Evolutionary conservation across 1,284 basidiomycete genomes (phyloP).

Genomic region (Sanghuangporus baumii): DNA sequence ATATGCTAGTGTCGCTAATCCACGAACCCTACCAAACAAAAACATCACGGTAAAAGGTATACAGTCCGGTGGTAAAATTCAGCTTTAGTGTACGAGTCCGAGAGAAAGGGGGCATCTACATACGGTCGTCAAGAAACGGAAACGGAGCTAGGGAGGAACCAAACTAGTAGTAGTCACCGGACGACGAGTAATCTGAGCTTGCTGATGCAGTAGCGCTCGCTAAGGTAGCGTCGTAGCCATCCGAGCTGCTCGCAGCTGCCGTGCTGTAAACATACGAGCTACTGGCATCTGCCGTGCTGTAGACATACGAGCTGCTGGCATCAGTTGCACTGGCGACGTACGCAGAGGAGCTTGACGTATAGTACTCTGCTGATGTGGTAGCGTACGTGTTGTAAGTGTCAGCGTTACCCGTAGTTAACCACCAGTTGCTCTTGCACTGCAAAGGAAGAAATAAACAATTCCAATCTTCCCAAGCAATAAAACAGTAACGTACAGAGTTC

Average conservation of each 20-base stretch:
- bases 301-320: slow-evolving; percentile 1
- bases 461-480: slow-evolving; percentile 15
- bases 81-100: slow-evolving; percentile 12
- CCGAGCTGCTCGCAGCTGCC: not conserved
- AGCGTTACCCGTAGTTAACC: slow-evolving; percentile 46
- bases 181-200: slow-evolving; percentile 2
- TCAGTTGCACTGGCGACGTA: slow-evolving; percentile 10
- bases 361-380: slow-evolving; percentile 23
- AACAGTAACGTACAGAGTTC: slow-evolving; percentile 33
- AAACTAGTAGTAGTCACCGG: slow-evolving; percentile 10
- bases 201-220: not conserved
- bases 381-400: slow-evolving; percentile 49
- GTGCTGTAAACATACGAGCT: not conserved
- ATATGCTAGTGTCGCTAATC: slow-evolving; percentile 2
- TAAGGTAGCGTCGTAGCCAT: not conserved
- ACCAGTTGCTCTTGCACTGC: slow-evolving; percentile 55
- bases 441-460: not conserved
- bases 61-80: not conserved
- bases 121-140: slow-evolving; percentile 1
- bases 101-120: not conserved
- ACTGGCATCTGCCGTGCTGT: not conserved
- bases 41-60: not conserved
- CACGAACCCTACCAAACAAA: slow-evolving; percentile 1
- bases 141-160: not conserved
- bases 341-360: slow-evolving; percentile 18